A percentile compares a stretch with the other conserved stretches of the same genome.
Evolutionary conservation across 345 rosid species (phyloP).

Genomic region (Passiflora organensis): DNA sequence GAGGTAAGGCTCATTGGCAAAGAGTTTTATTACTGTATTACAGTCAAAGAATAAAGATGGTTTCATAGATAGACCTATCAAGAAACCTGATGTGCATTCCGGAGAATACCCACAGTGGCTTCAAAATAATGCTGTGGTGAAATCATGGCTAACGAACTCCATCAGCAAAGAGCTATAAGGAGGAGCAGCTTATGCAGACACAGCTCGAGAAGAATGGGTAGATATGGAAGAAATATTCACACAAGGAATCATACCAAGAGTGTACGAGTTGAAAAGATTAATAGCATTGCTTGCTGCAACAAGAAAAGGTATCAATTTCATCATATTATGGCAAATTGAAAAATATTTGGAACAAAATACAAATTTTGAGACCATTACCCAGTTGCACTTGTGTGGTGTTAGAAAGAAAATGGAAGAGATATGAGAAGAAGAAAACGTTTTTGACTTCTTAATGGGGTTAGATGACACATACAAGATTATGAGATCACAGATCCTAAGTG

Average conservation of each 20-base stretch:
- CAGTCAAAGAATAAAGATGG: neutral
- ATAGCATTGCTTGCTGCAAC: neutral
- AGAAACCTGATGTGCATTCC: neutral
- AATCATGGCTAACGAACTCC: neutral
- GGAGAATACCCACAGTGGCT: neutral
- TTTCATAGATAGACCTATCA: neutral
- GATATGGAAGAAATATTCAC: neutral
- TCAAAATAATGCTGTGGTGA: neutral
- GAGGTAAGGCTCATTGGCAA: too few relatives aligned
- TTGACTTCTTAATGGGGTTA: constrained; percentile 13
- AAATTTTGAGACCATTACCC: neutral
- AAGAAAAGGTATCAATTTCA: neutral
- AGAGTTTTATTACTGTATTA: neutral
- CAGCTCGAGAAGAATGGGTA: constrained; percentile 1
- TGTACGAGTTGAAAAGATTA: neutral
- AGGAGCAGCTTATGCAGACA: neutral
- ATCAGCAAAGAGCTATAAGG: neutral
- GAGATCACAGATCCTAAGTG: constrained; percentile 1
- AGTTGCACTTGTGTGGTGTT: neutral
- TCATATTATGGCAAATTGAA: constrained; percentile 3
- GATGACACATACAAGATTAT: neutral
- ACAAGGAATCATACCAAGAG: neutral
- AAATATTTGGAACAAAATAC: neutral
- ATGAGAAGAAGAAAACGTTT: constrained; percentile 4
- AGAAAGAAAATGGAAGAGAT: neutral